phyloP scores from a whole-genome alignment of 2,329 filamentous ascomycete species.

The Phaeosphaeriaceae sp. region DNA sequence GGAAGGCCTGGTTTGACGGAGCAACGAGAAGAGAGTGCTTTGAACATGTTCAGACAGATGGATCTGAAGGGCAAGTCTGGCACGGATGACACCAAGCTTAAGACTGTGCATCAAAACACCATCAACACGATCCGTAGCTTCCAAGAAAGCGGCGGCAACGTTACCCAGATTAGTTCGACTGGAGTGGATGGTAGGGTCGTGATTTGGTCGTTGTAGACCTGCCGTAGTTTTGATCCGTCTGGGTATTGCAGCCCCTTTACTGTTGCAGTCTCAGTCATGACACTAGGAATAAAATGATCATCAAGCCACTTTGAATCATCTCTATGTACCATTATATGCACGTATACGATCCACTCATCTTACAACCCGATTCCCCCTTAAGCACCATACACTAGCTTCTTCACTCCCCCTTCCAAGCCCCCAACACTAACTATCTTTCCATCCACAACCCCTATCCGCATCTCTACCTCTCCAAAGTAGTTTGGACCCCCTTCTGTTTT shows the following conservation, averaged over 20 bases:
- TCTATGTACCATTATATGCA: no score
- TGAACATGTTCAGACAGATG: conserved; percentile 99
- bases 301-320: no score
- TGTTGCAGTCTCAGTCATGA: neutral
- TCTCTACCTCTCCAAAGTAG: conserved; percentile 72
- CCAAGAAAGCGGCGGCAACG: conserved; percentile 66
- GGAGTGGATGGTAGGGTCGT: conserved; percentile 58
- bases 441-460: conserved; percentile 9
- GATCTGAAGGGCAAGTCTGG: conserved; percentile 85
- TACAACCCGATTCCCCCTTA: neutral
- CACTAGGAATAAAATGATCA: no score
- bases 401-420: neutral
- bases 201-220: conserved; percentile 53
- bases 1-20: conserved; percentile 63
- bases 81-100: conserved; percentile 87
- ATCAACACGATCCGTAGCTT: conserved; percentile 84
- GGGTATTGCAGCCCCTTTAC: neutral
- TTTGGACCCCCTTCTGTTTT: conserved; percentile 59
- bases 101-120: conserved; percentile 96
- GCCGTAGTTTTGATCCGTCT: no score
- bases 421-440: neutral
- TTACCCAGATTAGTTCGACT: conserved; percentile 79
- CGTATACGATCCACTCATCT: neutral
- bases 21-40: conserved; percentile 83
- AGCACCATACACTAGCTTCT: neutral